Base-by-base conservation (phyloP, 768 basidiomycete species). In the Tricholoma matsutake region DNA sequence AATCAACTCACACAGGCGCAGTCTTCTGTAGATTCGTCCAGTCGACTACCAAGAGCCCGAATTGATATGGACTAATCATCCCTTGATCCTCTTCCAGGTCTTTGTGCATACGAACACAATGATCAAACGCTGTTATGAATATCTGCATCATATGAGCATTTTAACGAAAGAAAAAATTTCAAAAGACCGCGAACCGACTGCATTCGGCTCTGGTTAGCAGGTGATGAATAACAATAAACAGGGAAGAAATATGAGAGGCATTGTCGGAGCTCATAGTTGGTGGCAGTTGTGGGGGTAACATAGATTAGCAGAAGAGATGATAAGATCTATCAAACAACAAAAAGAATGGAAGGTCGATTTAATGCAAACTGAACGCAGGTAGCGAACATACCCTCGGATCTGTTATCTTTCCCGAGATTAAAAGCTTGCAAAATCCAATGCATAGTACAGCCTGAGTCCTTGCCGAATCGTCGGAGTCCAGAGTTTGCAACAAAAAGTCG, bases 241-340 rank as follows among this genome's bases (percentile, higher is more conserved):
- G 94, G 94, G 78, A 99, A 91, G 81, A 98, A 98, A 72, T 97
- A 98, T 5, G 93, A 87, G 13, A 99, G 78, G 69, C 94, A 98
- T 73, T 98, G 96, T 47, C 94, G 82, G 16, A 98, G 79, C 64
- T 92, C 86, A 64, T 91, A 88, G 69, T 97, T 98, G 25, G 87
- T 83, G 9, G 78, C 82, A 0, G 96, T 97, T 49, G 89, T 86
- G 0, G 94, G 92, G 0, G 93, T 92, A 58, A 98, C 83, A 71
- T 95, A 99, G 18, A 87, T 81, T 18, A 82, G 60, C 2, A 80
- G 71, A 10, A 83, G 71, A 60, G 74, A 76, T 29, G 73, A 70
- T 22, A 80, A 58, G n/a, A 77, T 75, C 79, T 80, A 57, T 31
- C 31, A 34, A 47, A 37, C 18, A 10, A 18, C 41, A 20, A 25